A percentile compares a stretch with the other conserved stretches of the same genome.
Conservation (phyloP, 768 basidiomycete species). For the Hebeloma cylindrosporum region DNA sequence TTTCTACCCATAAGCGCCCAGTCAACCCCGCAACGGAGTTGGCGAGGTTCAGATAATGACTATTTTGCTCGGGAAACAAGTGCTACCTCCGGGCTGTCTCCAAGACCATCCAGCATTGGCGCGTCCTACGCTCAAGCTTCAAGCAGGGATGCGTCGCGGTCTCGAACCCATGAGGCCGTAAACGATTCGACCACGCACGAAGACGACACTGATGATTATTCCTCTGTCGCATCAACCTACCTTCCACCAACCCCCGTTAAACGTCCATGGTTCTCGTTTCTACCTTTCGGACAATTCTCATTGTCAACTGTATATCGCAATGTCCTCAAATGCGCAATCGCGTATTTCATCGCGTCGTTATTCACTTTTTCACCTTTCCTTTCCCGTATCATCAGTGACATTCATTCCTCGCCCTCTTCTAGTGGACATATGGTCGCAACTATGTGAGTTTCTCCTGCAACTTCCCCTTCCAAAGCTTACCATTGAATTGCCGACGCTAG, state of each 20-base stretch:
- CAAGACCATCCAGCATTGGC: slow-evolving; percentile 1
- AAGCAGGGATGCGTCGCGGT: slow-evolving; percentile 7
- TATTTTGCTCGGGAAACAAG: slow-evolving; percentile 11
- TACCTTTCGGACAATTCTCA: slow-evolving; percentile 35
- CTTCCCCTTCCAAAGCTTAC: neutral
- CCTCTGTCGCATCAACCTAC: slow-evolving; percentile 7
- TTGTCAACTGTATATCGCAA: slow-evolving; percentile 55
- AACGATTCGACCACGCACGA: slow-evolving; percentile 3
- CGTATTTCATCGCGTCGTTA: slow-evolving; percentile 86
- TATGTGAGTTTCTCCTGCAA: slow-evolving; percentile 52
- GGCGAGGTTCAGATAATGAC: slow-evolving; percentile 6
- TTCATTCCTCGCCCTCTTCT: slow-evolving; percentile 58
- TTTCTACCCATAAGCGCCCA: slow-evolving; percentile 31
- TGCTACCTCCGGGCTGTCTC: slow-evolving; percentile 8
- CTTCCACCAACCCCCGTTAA: neutral
- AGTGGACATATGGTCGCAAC: slow-evolving; percentile 93
- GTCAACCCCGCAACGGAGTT: slow-evolving; percentile 10
- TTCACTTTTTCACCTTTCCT: slow-evolving; percentile 89
- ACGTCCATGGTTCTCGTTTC: slow-evolving; percentile 6
- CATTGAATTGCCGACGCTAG: slow-evolving; percentile 50
- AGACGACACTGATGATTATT: slow-evolving; percentile 19
- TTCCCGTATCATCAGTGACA: slow-evolving; percentile 64
- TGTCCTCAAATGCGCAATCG: slow-evolving; percentile 87
- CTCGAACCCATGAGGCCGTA: neutral
- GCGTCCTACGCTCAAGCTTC: neutral